A percentile compares a stretch with the other conserved stretches of the same genome.
phyloP scores from a whole-genome alignment of 2,329 filamentous ascomycete genomes.

The Scedosporium boydii region DNA sequence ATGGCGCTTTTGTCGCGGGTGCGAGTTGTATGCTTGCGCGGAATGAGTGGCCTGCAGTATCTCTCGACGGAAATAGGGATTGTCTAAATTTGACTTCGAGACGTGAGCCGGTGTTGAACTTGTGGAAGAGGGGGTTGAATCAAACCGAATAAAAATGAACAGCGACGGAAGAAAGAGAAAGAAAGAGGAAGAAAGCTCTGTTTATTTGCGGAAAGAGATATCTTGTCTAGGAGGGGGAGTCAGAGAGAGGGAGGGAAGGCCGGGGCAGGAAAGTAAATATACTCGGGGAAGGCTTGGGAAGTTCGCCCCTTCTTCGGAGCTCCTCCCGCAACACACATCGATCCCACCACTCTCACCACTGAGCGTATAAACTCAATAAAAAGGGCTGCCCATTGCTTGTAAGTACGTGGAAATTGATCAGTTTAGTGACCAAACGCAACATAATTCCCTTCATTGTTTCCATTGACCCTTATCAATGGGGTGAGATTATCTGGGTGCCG shows the following conservation, averaged over 20 bases:
- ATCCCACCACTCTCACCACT: neutral
- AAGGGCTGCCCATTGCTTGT: too few relatives aligned
- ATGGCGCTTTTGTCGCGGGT: neutral
- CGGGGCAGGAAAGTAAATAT: neutral
- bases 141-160: neutral
- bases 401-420: too few relatives aligned
- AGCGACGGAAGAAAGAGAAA: neutral
- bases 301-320: neutral
- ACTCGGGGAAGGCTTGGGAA: neutral
- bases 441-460: too few relatives aligned
- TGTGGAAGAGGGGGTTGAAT: neutral
- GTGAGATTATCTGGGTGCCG: neutral
- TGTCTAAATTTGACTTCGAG: too few relatives aligned
- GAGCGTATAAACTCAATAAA: too few relatives aligned
- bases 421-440: too few relatives aligned
- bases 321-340: neutral
- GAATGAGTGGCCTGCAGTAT: neutral
- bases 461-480: too few relatives aligned
- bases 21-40: neutral
- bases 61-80: too few relatives aligned
- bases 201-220: conserved; percentile 1
- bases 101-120: neutral
- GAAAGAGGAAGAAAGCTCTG: neutral
- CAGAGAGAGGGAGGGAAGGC: neutral
- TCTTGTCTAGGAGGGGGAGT: neutral